Evolutionary conservation across 192 early-diverging fungal genomes (phyloP).

Genomic region (Coemansia sp.): DNA sequence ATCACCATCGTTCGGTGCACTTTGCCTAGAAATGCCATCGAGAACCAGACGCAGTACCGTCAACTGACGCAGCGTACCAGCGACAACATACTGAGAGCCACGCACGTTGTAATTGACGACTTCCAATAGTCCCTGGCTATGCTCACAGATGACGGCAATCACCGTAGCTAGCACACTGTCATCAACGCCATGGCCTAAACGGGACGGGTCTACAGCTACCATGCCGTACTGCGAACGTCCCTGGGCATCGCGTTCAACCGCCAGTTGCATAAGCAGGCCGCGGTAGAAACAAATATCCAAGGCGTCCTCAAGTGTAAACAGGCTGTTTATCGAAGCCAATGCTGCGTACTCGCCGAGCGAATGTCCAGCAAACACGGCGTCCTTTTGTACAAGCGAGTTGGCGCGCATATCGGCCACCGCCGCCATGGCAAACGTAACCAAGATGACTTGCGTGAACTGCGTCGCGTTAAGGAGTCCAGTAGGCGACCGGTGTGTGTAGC

Average conservation of each 20-base stretch:
- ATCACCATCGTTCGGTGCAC: conserved; percentile 69
- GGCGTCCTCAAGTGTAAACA: conserved; percentile 75
- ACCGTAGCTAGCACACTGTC: conserved; percentile 70
- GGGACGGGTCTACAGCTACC: conserved; percentile 88
- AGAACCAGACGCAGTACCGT: conserved; percentile 79
- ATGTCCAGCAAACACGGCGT: conserved; percentile 88
- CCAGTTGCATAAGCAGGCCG: conserved; percentile 95
- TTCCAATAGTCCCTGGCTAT: conserved; percentile 71
- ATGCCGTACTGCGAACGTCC: conserved; percentile 91
- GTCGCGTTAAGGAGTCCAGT: conserved; percentile 85
- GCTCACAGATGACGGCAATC: conserved; percentile 73
- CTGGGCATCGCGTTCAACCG: conserved; percentile 73
- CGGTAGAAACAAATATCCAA: conserved; percentile 93
- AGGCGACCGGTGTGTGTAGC: conserved; percentile 80
- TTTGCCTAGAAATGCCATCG: conserved; percentile 74
- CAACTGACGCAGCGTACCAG: conserved; percentile 76
- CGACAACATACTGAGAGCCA: conserved; percentile 90
- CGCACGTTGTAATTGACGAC: conserved; percentile 96
- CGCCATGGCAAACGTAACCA: conserved; percentile 83
- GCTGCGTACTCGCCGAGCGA: conserved; percentile 92
- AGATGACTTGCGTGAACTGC: conserved; percentile 91
- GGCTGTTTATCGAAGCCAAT: conserved; percentile 74
- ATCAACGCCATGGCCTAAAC: conserved; percentile 72
- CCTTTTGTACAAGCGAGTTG: conserved; percentile 76
- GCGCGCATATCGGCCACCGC: conserved; percentile 83